Evolutionary conservation across 202 grass and related monocot genomes (phyloP).

Genomic region (Saccharum hybrid): DNA sequence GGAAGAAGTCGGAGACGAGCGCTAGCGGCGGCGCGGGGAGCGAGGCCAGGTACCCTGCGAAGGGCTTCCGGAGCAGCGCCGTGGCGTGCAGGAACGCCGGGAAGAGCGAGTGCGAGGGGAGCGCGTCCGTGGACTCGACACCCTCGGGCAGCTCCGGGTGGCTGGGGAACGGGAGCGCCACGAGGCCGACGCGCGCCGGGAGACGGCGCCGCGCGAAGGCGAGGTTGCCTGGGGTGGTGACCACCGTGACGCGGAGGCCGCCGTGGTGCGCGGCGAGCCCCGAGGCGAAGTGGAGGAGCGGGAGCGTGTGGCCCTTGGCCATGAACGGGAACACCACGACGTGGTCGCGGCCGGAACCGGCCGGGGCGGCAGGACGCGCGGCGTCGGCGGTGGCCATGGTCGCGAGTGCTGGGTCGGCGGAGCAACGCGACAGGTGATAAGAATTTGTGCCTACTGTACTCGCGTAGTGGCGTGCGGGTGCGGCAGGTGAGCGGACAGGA

Average conservation of each 20-base stretch:
- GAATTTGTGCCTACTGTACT: too few species aligned
- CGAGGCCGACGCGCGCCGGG: slow-evolving; percentile 31
- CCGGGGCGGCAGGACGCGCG: slow-evolving; percentile 6
- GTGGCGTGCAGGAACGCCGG: slow-evolving; percentile 58
- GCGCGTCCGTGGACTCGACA: slow-evolving; percentile 64
- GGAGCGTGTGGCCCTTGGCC: slow-evolving; percentile 74
- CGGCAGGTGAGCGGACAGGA: too few species aligned
- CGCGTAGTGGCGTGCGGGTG: too few species aligned
- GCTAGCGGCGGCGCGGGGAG: slow-evolving; percentile 43
- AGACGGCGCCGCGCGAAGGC: slow-evolving; percentile 48
- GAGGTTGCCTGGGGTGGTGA: slow-evolving; percentile 60
- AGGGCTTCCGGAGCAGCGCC: slow-evolving; percentile 53
- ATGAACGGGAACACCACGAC: slow-evolving; percentile 76
- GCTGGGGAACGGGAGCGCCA: slow-evolving; percentile 48
- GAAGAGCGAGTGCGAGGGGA: slow-evolving; percentile 53
- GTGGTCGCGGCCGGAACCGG: slow-evolving; percentile 45
- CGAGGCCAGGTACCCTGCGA: slow-evolving; percentile 49
- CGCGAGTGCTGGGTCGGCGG: neutral
- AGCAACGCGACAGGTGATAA: too few species aligned
- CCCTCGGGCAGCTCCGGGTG: slow-evolving; percentile 41
- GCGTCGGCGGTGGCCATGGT: slow-evolving; percentile 15
- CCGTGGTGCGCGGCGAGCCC: slow-evolving; percentile 35
- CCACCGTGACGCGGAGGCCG: slow-evolving; percentile 49
- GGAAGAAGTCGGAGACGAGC: slow-evolving; percentile 81
- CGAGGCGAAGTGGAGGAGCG: slow-evolving; percentile 60